Evolutionary conservation across 2,329 filamentous ascomycete species (phyloP).

Genomic region (Fusarium setosum): DNA sequence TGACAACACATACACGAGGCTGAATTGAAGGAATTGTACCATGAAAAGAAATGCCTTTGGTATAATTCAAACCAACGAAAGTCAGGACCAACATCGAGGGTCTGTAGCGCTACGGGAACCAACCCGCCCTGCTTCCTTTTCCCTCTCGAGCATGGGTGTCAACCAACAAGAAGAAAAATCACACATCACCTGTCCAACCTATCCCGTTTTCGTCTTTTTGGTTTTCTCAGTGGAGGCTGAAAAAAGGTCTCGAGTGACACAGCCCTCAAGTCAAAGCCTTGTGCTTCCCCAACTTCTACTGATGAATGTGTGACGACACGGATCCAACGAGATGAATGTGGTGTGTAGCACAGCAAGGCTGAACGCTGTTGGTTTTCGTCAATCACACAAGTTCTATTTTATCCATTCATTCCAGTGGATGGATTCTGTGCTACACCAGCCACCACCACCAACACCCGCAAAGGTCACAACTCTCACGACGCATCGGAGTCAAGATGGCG

Average conservation of each 20-base stretch:
- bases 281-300: background rate
- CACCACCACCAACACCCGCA: background rate
- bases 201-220: no score
- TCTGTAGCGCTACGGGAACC: background rate
- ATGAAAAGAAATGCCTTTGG: background rate
- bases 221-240: background rate
- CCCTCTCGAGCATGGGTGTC: background rate
- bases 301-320: background rate
- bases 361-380: no score
- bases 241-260: background rate
- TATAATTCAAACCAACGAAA: background rate
- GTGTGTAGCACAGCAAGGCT: no score
- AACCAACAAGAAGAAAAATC: background rate
- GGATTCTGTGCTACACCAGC: conserved; percentile 6
- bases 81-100: background rate
- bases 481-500: background rate
- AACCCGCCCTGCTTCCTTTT: background rate
- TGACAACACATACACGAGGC: no score
- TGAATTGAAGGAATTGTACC: background rate
- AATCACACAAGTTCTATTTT: background rate
- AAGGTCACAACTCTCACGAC: background rate
- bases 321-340: no score
- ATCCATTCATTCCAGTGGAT: background rate
- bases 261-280: background rate
- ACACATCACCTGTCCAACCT: no score